Percentiles rank a stretch among this genome's conserved stretches.
phyloP scores from a whole-genome alignment of 2,329 filamentous ascomycete genomes.

The Microascus cirrosus region DNA sequence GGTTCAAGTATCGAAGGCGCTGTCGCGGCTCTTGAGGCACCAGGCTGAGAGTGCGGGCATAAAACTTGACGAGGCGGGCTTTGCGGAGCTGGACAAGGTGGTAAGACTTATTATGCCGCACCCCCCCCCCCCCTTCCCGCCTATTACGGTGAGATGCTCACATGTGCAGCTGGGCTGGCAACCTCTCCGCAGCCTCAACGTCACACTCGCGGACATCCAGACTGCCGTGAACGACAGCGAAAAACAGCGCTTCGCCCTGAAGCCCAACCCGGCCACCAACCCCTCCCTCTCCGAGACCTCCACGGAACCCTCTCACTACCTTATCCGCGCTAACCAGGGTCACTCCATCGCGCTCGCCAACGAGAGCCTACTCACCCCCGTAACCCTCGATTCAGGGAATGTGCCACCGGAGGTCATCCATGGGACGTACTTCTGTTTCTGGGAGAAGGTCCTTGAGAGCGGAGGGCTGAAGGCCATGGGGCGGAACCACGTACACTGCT shows the following conservation, averaged over 20 bases:
- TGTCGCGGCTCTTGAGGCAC: slow-evolving; percentile 43
- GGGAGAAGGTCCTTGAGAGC: slow-evolving; percentile 59
- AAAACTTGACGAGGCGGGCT: slow-evolving; percentile 46
- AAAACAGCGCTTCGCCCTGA: slow-evolving; percentile 83
- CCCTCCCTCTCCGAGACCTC: slow-evolving; percentile 15
- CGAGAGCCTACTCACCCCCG: slow-evolving; percentile 57
- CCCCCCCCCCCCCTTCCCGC: neutral
- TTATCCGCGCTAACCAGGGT: slow-evolving; percentile 93
- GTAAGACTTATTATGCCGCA: slow-evolving; percentile 27
- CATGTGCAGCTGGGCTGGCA: slow-evolving; percentile 36
- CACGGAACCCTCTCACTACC: slow-evolving; percentile 52
- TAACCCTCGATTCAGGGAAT: slow-evolving; percentile 46
- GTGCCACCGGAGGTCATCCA: slow-evolving; percentile 65
- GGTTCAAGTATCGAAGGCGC: slow-evolving; percentile 38
- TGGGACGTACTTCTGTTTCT: slow-evolving; percentile 78
- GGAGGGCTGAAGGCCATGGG: slow-evolving; percentile 76
- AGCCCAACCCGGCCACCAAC: slow-evolving; percentile 32
- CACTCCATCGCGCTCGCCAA: slow-evolving; percentile 71
- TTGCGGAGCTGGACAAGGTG: slow-evolving; percentile 44
- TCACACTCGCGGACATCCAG: slow-evolving; percentile 65
- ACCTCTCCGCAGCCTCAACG: slow-evolving; percentile 54
- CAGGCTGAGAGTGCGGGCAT: slow-evolving; percentile 47
- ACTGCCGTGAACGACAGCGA: slow-evolving; percentile 62
- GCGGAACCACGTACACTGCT: slow-evolving; percentile 84
- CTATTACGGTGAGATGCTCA: neutral